Evolutionary conservation across 1,284 basidiomycete genomes (phyloP).

Genomic region (Boletus semigastroideus): DNA sequence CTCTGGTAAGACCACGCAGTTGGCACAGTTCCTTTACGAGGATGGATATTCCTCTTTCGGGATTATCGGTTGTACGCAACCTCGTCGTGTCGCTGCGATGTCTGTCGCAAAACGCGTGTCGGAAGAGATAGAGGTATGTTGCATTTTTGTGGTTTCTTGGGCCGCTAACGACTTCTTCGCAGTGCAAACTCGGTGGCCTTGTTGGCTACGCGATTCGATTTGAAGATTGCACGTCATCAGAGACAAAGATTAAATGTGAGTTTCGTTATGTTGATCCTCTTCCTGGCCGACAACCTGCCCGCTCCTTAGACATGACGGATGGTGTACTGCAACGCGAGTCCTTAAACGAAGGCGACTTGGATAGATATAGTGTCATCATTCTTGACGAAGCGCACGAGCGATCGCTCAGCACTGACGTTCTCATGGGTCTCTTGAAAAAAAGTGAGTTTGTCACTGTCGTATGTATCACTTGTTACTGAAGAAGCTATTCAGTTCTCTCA

Average conservation of each 20-base stretch:
- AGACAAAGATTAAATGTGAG: slow-evolving; percentile 94
- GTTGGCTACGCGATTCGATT: slow-evolving; percentile 99
- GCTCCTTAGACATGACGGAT: slow-evolving; percentile 87
- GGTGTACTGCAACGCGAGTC: slow-evolving; percentile 96
- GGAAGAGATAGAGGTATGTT: slow-evolving; percentile 83
- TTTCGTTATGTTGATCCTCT: slow-evolving; percentile 7
- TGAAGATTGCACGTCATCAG: slow-evolving; percentile 90
- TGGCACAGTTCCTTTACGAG: slow-evolving; percentile 91
- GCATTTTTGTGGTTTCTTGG: neutral
- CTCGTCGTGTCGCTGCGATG: slow-evolving; percentile 97
- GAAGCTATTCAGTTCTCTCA: slow-evolving; percentile 67
- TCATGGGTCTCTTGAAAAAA: slow-evolving; percentile 94
- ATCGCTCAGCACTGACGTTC: slow-evolving; percentile 92
- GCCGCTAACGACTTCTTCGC: slow-evolving; percentile 3
- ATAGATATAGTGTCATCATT: slow-evolving; percentile 94
- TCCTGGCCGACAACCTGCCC: slow-evolving; percentile 2
- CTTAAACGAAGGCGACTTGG: slow-evolving; percentile 93
- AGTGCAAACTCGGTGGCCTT: slow-evolving; percentile 84
- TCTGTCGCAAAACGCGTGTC: slow-evolving; percentile 98
- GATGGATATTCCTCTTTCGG: slow-evolving; percentile 91
- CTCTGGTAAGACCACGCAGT: slow-evolving; percentile 93
- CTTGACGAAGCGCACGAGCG: slow-evolving; percentile 97
- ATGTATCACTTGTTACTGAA: slow-evolving; percentile 10
- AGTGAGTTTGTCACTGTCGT: slow-evolving; percentile 50
- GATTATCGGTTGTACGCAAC: slow-evolving; percentile 94